Evolutionary conservation across 441 rosid genomes (phyloP).

Genomic region (Omphalea diandra): DNA sequence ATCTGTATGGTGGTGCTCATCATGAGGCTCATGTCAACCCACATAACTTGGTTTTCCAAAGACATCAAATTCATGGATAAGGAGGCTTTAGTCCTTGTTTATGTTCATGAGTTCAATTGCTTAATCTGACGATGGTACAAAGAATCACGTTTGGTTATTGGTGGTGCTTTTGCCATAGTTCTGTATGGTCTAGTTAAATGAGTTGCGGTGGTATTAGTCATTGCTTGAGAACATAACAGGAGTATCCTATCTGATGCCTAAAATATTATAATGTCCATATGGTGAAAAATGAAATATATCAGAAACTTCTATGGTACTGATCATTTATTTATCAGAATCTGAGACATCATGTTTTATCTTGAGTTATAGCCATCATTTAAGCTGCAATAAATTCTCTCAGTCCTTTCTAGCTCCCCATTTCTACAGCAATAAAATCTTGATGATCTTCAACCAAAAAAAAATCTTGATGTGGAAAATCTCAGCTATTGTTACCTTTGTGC

Average conservation of each 20-base stretch:
- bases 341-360: neutral
- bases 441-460: no score
- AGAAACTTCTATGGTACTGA: neutral
- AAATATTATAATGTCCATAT: neutral
- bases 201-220: slow-evolving; percentile 2
- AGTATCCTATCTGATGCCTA: neutral
- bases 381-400: neutral
- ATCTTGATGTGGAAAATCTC: neutral
- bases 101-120: slow-evolving; percentile 9
- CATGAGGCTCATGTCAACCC: slow-evolving; percentile 31
- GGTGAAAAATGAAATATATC: neutral
- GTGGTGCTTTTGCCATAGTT: slow-evolving; percentile 16
- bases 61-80: slow-evolving; percentile 29
- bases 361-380: neutral
- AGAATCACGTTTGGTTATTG: slow-evolving; percentile 9
- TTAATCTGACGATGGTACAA: slow-evolving; percentile 16
- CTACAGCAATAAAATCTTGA: slow-evolving; percentile 6
- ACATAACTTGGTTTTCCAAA: slow-evolving; percentile 35
- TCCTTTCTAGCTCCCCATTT: neutral
- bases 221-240: slow-evolving; percentile 13
- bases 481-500: neutral
- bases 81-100: slow-evolving; percentile 4
- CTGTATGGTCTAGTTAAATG: slow-evolving; percentile 16
- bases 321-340: neutral
- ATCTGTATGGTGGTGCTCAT: slow-evolving; percentile 31